Conservation (phyloP, 768 basidiomycete species). For the Rubroboletus satanas region DNA sequence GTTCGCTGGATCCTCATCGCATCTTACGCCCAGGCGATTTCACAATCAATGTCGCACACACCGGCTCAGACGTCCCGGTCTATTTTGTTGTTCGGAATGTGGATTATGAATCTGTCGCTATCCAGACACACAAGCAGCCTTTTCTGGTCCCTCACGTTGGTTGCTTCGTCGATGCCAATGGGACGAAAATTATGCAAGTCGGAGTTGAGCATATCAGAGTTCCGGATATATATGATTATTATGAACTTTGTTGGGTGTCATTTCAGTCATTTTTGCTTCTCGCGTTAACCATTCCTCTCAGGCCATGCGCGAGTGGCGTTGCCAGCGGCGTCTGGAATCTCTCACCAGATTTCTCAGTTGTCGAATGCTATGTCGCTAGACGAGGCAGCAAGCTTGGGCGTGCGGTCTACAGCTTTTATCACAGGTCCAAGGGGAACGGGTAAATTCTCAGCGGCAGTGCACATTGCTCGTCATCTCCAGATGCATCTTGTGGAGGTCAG, state of each 20-base stretch:
- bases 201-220: constrained; percentile 69
- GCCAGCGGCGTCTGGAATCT: constrained; percentile 29
- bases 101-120: constrained; percentile 55
- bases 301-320: constrained; percentile 9
- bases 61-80: constrained; percentile 44
- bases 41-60: background rate
- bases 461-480: constrained; percentile 60
- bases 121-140: constrained; percentile 42
- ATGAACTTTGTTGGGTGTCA: constrained; percentile 44
- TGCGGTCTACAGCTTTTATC: constrained; percentile 69
- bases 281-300: constrained; percentile 16
- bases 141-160: constrained; percentile 69
- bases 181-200: constrained; percentile 74
- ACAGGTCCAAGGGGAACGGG: constrained; percentile 80
- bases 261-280: background rate
- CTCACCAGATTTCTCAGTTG: constrained; percentile 51
- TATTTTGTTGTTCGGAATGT: constrained; percentile 80
- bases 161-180: constrained; percentile 72
- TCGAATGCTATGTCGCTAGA: constrained; percentile 56
- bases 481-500: constrained; percentile 76
- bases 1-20: constrained; percentile 20
- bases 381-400: constrained; percentile 52
- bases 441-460: constrained; percentile 62
- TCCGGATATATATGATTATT: constrained; percentile 49
- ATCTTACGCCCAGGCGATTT: constrained; percentile 6